phyloP scores from a whole-genome alignment of 2,329 filamentous ascomycete species.

The Plenodomus lindquistii region DNA sequence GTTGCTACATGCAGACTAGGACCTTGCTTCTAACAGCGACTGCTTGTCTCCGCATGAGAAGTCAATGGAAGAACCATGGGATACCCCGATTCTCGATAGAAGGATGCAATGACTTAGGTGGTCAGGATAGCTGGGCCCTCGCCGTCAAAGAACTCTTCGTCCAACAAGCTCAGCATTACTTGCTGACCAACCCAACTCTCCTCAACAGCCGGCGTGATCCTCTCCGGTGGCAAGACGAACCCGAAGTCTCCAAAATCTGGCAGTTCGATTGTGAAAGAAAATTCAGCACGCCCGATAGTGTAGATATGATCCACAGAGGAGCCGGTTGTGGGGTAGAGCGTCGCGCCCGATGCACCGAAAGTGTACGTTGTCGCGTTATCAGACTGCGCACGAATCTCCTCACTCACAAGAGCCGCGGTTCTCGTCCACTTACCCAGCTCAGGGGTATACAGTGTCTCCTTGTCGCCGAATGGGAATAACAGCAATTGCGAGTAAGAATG shows the following conservation, averaged over 20 bases:
- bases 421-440: constrained; percentile 56
- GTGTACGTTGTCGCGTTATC: constrained; percentile 41
- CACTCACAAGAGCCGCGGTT: constrained; percentile 53
- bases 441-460: constrained; percentile 52
- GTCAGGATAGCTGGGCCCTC: constrained; percentile 15
- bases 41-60: too few relatives aligned
- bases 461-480: constrained; percentile 62
- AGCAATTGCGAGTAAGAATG: constrained; percentile 66
- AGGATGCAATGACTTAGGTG: not conserved
- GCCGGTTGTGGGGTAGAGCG: constrained; percentile 60
- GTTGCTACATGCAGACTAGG: too few relatives aligned
- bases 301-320: constrained; percentile 49
- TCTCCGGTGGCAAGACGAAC: constrained; percentile 54
- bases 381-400: constrained; percentile 54
- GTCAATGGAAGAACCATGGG: too few relatives aligned
- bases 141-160: constrained; percentile 35
- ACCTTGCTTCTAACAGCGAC: too few relatives aligned
- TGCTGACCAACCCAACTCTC: constrained; percentile 51
- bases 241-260: constrained; percentile 53
- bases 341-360: constrained; percentile 58
- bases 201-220: constrained; percentile 51
- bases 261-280: constrained; percentile 53
- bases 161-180: constrained; percentile 26
- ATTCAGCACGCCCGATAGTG: constrained; percentile 46
- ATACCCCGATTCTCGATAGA: too few relatives aligned